A percentile compares a stretch with the other conserved stretches of the same genome.
Conservation (phyloP, 768 basidiomycete genomes). For the Daedaleopsis nitida region DNA sequence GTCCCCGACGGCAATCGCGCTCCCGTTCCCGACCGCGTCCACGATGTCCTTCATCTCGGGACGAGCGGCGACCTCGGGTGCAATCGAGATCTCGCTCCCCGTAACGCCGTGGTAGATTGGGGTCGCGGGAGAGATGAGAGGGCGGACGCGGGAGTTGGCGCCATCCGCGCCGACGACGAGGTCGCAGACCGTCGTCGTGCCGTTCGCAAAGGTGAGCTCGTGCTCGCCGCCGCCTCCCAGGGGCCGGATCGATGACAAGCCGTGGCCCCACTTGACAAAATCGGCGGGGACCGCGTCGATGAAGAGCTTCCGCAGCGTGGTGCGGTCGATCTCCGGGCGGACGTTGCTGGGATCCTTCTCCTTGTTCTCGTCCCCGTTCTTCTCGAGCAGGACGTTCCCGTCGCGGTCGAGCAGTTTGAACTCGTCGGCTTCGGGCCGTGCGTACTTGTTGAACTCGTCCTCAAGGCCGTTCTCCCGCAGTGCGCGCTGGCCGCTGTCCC, state of each 20-base stretch:
- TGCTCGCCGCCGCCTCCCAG: background rate
- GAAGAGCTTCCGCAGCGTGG: background rate
- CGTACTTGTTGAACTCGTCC: background rate
- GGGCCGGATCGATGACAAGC: background rate
- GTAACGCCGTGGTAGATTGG: constrained; percentile 38
- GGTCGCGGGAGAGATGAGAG: constrained; percentile 31
- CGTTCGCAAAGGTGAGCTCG: background rate
- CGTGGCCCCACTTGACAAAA: background rate
- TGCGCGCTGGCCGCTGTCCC: background rate
- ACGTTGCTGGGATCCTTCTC: background rate
- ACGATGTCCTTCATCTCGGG: too few relatives aligned
- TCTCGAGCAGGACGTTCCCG: background rate
- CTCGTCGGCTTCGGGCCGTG: background rate
- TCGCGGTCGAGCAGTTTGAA: background rate
- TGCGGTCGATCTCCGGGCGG: constrained; percentile 2
- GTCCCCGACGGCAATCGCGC: constrained; percentile 30
- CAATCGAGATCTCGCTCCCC: constrained; percentile 25
- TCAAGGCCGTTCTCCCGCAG: background rate
- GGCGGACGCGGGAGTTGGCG: constrained; percentile 41
- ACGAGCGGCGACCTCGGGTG: background rate
- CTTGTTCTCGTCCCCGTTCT: too few relatives aligned
- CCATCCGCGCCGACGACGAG: constrained; percentile 42
- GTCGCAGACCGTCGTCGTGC: constrained; percentile 8
- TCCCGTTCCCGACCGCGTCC: constrained; percentile 32
- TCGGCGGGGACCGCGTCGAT: background rate